A percentile compares a stretch with the other conserved stretches of the same genome.
phyloP scores from a whole-genome alignment of 75 land plant genomes.

The Ceratopteris richardii region DNA sequence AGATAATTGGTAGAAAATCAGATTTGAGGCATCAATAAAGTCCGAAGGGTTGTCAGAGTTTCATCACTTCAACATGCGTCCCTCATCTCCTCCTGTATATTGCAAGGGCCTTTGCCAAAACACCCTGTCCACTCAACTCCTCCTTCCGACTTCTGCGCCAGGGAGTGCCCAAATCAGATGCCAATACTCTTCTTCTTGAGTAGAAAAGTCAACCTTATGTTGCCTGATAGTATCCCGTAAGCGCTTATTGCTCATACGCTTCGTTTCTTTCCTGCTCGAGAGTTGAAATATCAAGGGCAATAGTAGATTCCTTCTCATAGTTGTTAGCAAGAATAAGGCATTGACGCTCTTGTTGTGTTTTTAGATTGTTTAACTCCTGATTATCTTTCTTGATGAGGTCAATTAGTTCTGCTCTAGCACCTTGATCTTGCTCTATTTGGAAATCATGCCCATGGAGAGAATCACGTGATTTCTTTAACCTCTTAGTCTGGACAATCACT shows the following conservation, averaged over 20 bases:
- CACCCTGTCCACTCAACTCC: too few relatives aligned
- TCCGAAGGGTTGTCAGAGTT: too few relatives aligned
- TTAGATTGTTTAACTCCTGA: constrained; percentile 17
- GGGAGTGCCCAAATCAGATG: too few relatives aligned
- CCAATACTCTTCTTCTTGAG: constrained; percentile 32
- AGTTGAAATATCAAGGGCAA: constrained; percentile 26
- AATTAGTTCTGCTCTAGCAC: constrained; percentile 9
- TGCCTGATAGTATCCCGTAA: constrained; percentile 22
- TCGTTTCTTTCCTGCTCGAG: constrained; percentile 23
- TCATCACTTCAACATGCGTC: too few relatives aligned
- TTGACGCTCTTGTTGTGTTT: constrained; percentile 25
- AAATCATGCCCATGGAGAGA: constrained; percentile 23
- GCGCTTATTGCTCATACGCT: constrained; percentile 24
- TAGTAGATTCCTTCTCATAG: constrained; percentile 19
- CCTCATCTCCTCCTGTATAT: too few relatives aligned
- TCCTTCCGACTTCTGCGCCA: too few relatives aligned
- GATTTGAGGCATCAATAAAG: too few relatives aligned
- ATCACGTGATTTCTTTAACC: constrained; percentile 29
- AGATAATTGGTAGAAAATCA: too few relatives aligned
- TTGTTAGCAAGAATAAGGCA: constrained; percentile 15
- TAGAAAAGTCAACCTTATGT: constrained; percentile 18
- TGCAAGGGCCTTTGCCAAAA: too few relatives aligned
- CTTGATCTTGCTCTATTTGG: constrained; percentile 23
- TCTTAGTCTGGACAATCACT: constrained; percentile 18
- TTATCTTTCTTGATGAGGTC: too few relatives aligned